Evolutionary conservation across 1,284 basidiomycete genomes (phyloP).

Genomic region (Apiotrichum brassicae): DNA sequence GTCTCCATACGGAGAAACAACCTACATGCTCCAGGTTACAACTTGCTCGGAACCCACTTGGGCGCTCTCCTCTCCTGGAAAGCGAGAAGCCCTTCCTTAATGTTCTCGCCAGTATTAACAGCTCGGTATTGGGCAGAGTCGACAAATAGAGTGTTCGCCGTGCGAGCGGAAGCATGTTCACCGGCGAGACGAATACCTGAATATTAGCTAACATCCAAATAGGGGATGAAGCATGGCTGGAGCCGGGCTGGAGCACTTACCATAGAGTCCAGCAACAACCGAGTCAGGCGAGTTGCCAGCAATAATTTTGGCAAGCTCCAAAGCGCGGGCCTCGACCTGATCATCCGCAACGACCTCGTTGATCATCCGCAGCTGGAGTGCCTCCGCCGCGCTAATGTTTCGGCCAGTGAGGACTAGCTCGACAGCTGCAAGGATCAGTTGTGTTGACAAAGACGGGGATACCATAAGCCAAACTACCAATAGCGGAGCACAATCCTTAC

Average conservation of each 20-base stretch:
- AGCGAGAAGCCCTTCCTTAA: constrained; percentile 15
- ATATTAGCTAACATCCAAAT: no score
- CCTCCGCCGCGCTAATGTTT: constrained; percentile 11
- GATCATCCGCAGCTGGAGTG: constrained; percentile 12
- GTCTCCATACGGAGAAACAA: no score
- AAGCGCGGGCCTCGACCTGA: constrained; percentile 10
- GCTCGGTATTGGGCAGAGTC: constrained; percentile 9
- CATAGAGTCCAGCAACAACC: constrained; percentile 10
- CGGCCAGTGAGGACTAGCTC: constrained; percentile 14
- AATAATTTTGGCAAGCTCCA: constrained; percentile 10
- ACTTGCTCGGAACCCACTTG: constrained; percentile 10
- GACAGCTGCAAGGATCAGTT: constrained; percentile 3
- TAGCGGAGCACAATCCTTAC: no score
- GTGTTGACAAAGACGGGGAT: no score
- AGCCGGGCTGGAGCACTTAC: no score
- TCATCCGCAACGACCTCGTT: constrained; percentile 18
- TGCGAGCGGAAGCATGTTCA: constrained; percentile 2
- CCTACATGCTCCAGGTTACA: constrained; percentile 5
- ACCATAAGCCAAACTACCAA: no score
- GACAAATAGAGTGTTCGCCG: constrained; percentile 9
- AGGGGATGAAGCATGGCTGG: no score
- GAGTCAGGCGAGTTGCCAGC: constrained; percentile 17
- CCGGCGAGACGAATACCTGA: constrained; percentile 13
- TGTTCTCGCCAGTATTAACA: constrained; percentile 10
- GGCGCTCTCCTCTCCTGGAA: constrained; percentile 15